Percentiles rank a stretch among this genome's conserved stretches.
Evolutionary conservation across 1,284 basidiomycete species (phyloP).

Genomic region (Fomitopsis betulina): DNA sequence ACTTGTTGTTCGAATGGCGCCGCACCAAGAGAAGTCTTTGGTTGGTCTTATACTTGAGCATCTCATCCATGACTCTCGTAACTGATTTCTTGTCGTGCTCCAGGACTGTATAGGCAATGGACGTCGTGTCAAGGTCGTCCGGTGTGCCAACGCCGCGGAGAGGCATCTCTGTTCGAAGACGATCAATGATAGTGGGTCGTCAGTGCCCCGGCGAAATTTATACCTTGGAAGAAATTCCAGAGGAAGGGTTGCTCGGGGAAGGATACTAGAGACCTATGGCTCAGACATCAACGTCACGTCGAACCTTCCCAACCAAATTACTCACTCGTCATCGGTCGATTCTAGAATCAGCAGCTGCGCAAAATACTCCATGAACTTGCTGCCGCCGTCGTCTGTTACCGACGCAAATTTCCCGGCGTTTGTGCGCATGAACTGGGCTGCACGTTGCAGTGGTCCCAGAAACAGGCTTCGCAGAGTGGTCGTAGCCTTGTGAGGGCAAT

Average conservation of each 20-base stretch:
- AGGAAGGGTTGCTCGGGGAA: slow-evolving; percentile 35
- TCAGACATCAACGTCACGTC: background rate
- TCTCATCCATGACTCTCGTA: slow-evolving; percentile 45
- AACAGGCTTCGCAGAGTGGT: slow-evolving; percentile 41
- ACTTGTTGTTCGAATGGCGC: background rate
- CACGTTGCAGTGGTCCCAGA: slow-evolving; percentile 40
- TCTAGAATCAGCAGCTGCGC: slow-evolving; percentile 51
- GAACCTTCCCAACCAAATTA: background rate
- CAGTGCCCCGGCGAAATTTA: background rate
- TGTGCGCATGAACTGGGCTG: slow-evolving; percentile 30
- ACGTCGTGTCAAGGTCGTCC: slow-evolving; percentile 50
- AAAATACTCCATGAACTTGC: slow-evolving; percentile 47
- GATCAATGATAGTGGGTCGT: background rate
- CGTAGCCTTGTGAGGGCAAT: slow-evolving; percentile 33
- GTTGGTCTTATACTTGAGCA: slow-evolving; percentile 41
- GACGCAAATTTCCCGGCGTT: slow-evolving; percentile 40
- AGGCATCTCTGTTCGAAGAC: background rate
- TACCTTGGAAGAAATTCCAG: slow-evolving; percentile 53
- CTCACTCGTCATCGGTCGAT: slow-evolving; percentile 38
- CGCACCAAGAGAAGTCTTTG: slow-evolving; percentile 43
- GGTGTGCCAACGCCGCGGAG: too few species aligned
- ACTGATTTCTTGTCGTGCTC: slow-evolving; percentile 27
- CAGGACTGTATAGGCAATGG: slow-evolving; percentile 38
- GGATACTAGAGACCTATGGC: slow-evolving; percentile 33
- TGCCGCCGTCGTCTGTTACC: slow-evolving; percentile 34